A percentile compares a stretch with the other conserved stretches of the same genome.
phyloP scores from a whole-genome alignment of 148 eudicot genomes.

The Spergularia bocconei region DNA sequence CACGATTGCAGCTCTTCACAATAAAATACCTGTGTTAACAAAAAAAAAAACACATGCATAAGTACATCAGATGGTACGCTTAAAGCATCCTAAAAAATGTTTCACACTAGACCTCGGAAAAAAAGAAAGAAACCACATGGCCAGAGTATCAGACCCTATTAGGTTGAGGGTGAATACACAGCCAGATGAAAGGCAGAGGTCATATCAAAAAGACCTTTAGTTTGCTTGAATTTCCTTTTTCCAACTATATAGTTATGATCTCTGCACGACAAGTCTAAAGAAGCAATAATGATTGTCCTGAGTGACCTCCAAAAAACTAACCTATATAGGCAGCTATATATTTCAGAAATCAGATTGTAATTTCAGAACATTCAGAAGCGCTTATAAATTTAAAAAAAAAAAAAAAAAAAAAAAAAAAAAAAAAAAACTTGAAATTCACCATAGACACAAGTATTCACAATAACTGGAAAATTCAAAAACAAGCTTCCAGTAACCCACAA shows the following conservation, averaged over 20 bases:
- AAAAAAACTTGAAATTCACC: too few relatives aligned
- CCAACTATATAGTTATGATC: neutral
- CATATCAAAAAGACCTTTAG: neutral
- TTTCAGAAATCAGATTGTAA: neutral
- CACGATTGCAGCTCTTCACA: conserved; percentile 98
- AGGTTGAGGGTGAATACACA: neutral
- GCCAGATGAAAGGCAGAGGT: neutral
- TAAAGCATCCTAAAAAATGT: conserved; percentile 2
- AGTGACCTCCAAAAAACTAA: neutral
- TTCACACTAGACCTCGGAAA: neutral
- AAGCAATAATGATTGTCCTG: neutral
- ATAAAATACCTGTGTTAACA: conserved; percentile 74
- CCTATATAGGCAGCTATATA: neutral
- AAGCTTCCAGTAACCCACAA: too few relatives aligned
- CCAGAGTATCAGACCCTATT: neutral
- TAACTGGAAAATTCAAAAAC: too few relatives aligned
- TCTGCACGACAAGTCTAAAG: neutral
- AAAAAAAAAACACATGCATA: conserved; percentile 23
- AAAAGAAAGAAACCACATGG: conserved; percentile 15
- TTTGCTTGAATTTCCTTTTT: neutral
- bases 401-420: too few relatives aligned
- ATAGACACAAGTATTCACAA: too few relatives aligned
- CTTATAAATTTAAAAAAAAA: too few relatives aligned
- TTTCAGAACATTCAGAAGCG: neutral
- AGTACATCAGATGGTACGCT: conserved; percentile 22